Evolutionary conservation across 306 rosid species (phyloP), one percentile per base, ranked within the genome.

Genomic region (Adenanthera pavonina): DNA sequence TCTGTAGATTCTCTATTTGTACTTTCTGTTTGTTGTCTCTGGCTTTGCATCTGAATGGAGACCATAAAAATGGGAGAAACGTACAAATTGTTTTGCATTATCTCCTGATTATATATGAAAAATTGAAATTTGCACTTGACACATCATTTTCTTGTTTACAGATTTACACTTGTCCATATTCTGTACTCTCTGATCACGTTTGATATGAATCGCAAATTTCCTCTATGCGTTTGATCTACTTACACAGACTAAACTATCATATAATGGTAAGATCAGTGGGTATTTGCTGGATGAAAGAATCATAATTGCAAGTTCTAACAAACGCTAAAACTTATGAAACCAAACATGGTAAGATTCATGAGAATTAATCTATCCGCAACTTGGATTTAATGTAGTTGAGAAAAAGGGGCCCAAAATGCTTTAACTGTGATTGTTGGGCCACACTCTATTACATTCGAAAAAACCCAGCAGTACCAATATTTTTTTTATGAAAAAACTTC

Each of bases 91-190:
- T 41, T 3, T 48, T 51, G 34, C 33, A 51, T 49, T 7, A 33
- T 72, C 62, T 34, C 76, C 49, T 49, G 61, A 48, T 49, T 72
- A 36, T 33, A 15, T 11, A 13, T 49, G 53, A 72, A 72, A 72
- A 33, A 20, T 25, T 17, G 40, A 72, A 67, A 67, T 67, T 2
- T 67, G 49, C 1, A 7, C 9, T n/a, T 67, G 72, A 33, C 8
- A 8, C 19, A 8, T 67, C n/a, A 61, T 61, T 2, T 17, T 0
- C 68, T 61, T 13, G 41, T 61, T 5, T 61, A 17, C 68, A 11
- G 9, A 12, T 33, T 38, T 61, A 12, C n/a, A 13, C 34, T 9
- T 0, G 5, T 1, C 64, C 5, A 20, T 25, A 56, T 56, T 56
- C 4, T 56, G 61, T 2, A 56, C 17, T 54, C 61, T 56, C 66